Percentiles rank a stretch among this genome's conserved stretches.
phyloP scores from a whole-genome alignment of 352 stramenopile genomes.

The Stephanocyclus meneghinianus region DNA sequence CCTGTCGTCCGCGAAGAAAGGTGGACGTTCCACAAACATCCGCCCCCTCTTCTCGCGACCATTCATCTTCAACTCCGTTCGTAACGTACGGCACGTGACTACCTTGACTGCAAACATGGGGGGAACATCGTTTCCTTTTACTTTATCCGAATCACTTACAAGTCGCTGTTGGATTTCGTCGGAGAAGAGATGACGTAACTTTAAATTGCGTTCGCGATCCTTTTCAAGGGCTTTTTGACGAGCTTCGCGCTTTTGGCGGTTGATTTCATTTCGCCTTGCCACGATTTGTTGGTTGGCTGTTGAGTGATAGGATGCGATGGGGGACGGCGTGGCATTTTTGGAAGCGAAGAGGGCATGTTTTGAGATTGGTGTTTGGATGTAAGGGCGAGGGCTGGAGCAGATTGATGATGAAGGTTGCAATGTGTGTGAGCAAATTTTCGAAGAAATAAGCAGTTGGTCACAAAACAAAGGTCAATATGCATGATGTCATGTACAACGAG shows the following conservation, averaged over 20 bases:
- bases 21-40: conserved; percentile 72
- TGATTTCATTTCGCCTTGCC: conserved; percentile 35
- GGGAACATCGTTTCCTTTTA: neutral
- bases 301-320: conserved; percentile 22
- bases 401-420: too few species aligned
- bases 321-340: neutral
- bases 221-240: conserved; percentile 39
- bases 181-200: conserved; percentile 24
- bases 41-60: conserved; percentile 79
- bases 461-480: too few species aligned
- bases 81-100: conserved; percentile 41
- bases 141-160: neutral
- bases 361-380: neutral
- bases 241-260: conserved; percentile 19
- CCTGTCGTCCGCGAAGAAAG: conserved; percentile 5
- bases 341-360: neutral
- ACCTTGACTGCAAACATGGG: conserved; percentile 50
- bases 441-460: too few species aligned
- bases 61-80: conserved; percentile 72
- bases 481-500: too few species aligned
- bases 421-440: neutral
- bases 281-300: conserved; percentile 43
- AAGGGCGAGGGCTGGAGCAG: neutral
- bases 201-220: conserved; percentile 42
- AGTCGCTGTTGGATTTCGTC: conserved; percentile 2